Conservation (phyloP, 345 rosid species). For the Acer yangbiense region DNA sequence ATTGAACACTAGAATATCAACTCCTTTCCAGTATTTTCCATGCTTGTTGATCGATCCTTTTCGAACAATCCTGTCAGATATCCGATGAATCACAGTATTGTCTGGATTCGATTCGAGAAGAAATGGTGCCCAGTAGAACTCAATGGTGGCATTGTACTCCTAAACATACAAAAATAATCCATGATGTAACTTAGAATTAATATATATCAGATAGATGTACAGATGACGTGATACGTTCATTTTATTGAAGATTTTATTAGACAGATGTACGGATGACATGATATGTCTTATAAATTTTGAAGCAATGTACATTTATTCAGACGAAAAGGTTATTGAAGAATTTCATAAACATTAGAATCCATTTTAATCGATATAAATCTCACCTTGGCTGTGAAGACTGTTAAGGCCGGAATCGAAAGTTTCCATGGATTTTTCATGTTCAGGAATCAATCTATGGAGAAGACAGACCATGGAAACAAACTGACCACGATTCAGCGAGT, state of each 20-base stretch:
- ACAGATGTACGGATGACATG: too few species aligned
- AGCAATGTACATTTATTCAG: too few species aligned
- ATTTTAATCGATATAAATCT: background rate
- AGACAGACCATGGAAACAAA: slow-evolving; percentile 89
- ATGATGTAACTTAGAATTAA: too few species aligned
- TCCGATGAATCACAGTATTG: slow-evolving; percentile 69
- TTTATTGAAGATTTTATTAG: too few species aligned
- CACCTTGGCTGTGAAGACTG: slow-evolving; percentile 88
- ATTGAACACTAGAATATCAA: slow-evolving; percentile 79
- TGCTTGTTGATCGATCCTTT: slow-evolving; percentile 94
- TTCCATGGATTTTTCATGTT: slow-evolving; percentile 72
- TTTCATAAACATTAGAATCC: background rate
- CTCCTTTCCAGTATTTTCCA: slow-evolving; percentile 87
- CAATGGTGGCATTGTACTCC: slow-evolving; percentile 96
- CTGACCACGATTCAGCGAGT: slow-evolving; percentile 92
- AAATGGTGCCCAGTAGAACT: slow-evolving; percentile 98
- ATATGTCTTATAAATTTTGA: too few species aligned
- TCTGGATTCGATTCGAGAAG: slow-evolving; percentile 95
- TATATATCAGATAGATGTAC: too few species aligned
- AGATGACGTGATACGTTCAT: background rate
- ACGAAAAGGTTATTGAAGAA: too few species aligned
- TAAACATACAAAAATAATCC: slow-evolving; percentile 13
- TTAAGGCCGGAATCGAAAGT: slow-evolving; percentile 73
- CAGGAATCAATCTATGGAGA: slow-evolving; percentile 76
- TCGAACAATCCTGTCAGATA: slow-evolving; percentile 81